Evolutionary conservation across 2,329 filamentous ascomycete species (phyloP), one percentile per base, ranked within the genome.

Genomic region (Fusarium napiforme): DNA sequence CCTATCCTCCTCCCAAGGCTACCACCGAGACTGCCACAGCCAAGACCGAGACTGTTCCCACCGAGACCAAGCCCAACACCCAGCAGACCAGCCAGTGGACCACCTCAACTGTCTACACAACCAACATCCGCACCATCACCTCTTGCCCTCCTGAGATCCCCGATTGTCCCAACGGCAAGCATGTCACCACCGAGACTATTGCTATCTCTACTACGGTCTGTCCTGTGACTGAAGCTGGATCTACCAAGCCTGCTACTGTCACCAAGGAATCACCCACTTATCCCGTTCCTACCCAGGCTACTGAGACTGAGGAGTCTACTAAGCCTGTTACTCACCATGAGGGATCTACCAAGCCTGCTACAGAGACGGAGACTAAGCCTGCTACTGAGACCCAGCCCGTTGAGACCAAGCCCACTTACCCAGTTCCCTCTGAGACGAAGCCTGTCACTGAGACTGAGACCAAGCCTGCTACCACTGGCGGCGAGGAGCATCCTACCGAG

Each of bases 181-280:
- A 64, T 8, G 42, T 77, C 23, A 74, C 72, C 11, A 78, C 75
- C 1, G 64, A 77, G 67, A 77, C 75, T 23, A 67, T 77, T 11
- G 75, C 75, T 10, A 59, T 77, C 57, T 77, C 68, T 4, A 77
- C 75, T 23, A 77, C 75, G 0, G 26, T 77, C 36, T 77, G 75
- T 49, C 75, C 75, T 14, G 75, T 77, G 6, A 76, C 75, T 4
- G 68, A 72, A 23, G 55, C 47, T 1, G 39, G 46, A 16, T 32
- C 43, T 12, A 71, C 63, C 26, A 63, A 52, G 39, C 64, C 67
- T 14, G 68, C 36, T 7, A 67, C 68, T 18, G 34, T 42, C 40
- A 62, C 69, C 0, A 53, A 72, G 21, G 59, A 47, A 16, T 34
- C 50, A 2, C 49, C 53, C 14, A 64, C 59, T 5, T 57, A 63